phyloP scores from a whole-genome alignment of 2,329 filamentous ascomycete genomes.

The Calonectria pseudoreteaudii region DNA sequence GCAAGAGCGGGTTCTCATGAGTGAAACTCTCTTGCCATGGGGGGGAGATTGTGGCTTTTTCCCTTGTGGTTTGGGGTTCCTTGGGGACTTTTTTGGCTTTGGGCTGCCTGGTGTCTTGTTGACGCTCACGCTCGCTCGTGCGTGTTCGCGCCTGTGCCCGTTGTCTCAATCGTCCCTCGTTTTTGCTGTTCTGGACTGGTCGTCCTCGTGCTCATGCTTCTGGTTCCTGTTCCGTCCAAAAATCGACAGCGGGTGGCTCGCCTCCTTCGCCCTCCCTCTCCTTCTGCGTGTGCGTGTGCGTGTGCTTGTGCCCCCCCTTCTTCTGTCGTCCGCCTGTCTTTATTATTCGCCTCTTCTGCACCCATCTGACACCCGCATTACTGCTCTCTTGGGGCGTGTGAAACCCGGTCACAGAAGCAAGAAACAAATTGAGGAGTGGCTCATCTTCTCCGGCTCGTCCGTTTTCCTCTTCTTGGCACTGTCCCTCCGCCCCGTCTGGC shows the following conservation, averaged over 20 bases:
- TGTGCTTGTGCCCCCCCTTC: slow-evolving; percentile 20
- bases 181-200: neutral
- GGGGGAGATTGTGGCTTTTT: slow-evolving; percentile 11
- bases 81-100: slow-evolving; percentile 2
- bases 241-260: slow-evolving; percentile 1
- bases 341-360: slow-evolving; percentile 7
- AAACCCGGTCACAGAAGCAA: slow-evolving; percentile 4
- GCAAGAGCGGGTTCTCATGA: slow-evolving; percentile 37
- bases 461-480: neutral
- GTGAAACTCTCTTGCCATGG: slow-evolving; percentile 38
- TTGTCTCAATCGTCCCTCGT: neutral
- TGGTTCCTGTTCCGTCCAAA: slow-evolving; percentile 4
- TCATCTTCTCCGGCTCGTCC: slow-evolving; percentile 4
- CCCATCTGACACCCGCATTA: slow-evolving; percentile 2
- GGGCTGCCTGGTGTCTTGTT: neutral
- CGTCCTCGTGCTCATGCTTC: slow-evolving; percentile 18
- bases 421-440: slow-evolving; percentile 3
- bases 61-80: slow-evolving; percentile 9
- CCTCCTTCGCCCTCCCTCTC: neutral
- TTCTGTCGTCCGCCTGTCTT: neutral
- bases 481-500: neutral
- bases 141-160: slow-evolving; percentile 24
- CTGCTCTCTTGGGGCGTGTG: slow-evolving; percentile 15
- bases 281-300: slow-evolving; percentile 17
- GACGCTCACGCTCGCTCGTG: slow-evolving; percentile 24